Conservation (phyloP, 2,329 filamentous ascomycete species). For the Xylariaceae sp. region DNA sequence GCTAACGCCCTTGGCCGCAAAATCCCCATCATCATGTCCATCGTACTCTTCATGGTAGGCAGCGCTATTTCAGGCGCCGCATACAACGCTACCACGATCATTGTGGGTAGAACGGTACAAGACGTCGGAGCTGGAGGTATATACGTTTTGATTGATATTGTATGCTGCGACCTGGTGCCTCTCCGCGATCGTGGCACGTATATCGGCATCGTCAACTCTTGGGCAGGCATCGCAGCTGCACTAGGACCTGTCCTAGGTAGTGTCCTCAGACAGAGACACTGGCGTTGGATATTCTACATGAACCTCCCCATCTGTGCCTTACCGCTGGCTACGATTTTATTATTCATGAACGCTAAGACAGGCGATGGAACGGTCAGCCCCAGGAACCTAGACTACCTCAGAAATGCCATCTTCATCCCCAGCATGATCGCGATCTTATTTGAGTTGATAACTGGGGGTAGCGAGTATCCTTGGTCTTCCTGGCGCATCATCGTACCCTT, state of each 20-base stretch:
- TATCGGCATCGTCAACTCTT: constrained; percentile 35
- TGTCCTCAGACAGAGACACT: constrained; percentile 27
- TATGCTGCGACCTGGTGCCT: constrained; percentile 52
- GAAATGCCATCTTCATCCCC: constrained; percentile 40
- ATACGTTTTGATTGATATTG: constrained; percentile 47
- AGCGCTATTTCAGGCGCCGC: constrained; percentile 50
- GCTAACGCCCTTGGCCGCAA: constrained; percentile 51
- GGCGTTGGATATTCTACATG: constrained; percentile 46
- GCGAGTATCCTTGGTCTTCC: constrained; percentile 18
- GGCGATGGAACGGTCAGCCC: constrained; percentile 27
- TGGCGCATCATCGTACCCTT: constrained; percentile 17
- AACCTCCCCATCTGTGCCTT: constrained; percentile 37
- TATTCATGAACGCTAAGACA: constrained; percentile 34
- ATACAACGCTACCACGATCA: constrained; percentile 42
- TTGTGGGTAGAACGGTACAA: constrained; percentile 45
- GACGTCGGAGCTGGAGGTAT: constrained; percentile 40
- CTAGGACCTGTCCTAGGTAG: constrained; percentile 36
- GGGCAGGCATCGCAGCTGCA: constrained; percentile 36
- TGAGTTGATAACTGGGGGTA: constrained; percentile 35
- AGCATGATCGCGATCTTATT: constrained; percentile 40
- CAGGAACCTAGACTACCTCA: constrained; percentile 43
- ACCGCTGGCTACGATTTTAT: constrained; percentile 28
- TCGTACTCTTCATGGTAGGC: constrained; percentile 48
- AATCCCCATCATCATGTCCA: constrained; percentile 37
- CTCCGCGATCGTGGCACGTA: constrained; percentile 47